These are phyloP conservation scores for Thielaviopsis cerberus DNA, from an alignment of 2,329 filamentous ascomycete species.

Conservation along the genomic window DNA sequence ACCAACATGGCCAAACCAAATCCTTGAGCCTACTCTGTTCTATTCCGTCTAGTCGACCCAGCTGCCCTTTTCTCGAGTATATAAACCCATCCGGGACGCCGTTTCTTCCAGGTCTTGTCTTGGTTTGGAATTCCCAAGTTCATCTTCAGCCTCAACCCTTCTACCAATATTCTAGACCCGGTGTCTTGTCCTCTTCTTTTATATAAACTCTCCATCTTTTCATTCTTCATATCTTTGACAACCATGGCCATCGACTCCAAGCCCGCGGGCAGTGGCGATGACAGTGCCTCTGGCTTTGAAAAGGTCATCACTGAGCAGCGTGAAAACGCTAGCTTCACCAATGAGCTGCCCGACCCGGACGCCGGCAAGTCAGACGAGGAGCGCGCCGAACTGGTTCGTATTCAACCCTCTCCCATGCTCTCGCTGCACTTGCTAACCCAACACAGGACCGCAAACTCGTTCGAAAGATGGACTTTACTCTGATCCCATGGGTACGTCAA, in stretches of 20 bases:
- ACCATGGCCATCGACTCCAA: conserved; percentile 5
- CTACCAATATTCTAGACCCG: neutral
- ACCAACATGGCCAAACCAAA: too few species aligned
- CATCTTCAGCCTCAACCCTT: neutral
- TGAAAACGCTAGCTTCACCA: neutral
- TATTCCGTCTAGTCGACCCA: too few species aligned
- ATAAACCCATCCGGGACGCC: neutral
- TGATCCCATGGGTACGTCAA: conserved; percentile 38
- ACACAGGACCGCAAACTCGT: conserved; percentile 41
- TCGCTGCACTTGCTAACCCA: neutral
- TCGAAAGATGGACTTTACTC: conserved; percentile 39
- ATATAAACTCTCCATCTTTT: neutral
- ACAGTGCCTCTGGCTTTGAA: conserved; percentile 7
- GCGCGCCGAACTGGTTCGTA: conserved; percentile 37
- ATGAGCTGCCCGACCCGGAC: conserved; percentile 26
- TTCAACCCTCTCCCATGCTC: too few species aligned
- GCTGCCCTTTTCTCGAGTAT: too few species aligned
- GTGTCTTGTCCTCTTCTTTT: neutral
- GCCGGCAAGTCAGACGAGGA: conserved; percentile 46
- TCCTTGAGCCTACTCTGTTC: too few species aligned
- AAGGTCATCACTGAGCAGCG: conserved; percentile 4
- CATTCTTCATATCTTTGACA: neutral
- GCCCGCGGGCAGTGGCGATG: conserved; percentile 7
- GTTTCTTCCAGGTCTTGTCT: too few species aligned
- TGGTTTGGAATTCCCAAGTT: too few species aligned